phyloP scores from a whole-genome alignment of 2,329 filamentous ascomycete species.

The Verticillium nonalfalfae region DNA sequence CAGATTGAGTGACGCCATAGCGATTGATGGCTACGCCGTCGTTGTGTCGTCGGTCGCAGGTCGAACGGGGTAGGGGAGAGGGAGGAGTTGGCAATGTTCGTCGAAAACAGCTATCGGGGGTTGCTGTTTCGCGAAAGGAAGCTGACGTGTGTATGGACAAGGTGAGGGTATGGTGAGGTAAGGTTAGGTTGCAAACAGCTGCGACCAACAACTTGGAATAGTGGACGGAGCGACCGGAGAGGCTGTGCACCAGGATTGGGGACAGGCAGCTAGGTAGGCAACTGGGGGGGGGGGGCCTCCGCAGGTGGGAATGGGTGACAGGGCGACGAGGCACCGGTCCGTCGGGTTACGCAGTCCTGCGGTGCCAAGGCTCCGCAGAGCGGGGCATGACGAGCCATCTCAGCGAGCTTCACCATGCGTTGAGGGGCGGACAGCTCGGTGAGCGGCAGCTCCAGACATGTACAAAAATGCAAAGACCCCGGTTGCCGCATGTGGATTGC shows the following conservation, averaged over 20 bases:
- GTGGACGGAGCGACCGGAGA: conserved; percentile 2
- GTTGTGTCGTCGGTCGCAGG: conserved; percentile 2
- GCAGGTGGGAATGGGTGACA: background rate
- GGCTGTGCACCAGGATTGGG: background rate
- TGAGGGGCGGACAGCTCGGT: background rate
- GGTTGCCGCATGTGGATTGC: conserved; percentile 1
- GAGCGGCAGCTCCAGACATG: background rate
- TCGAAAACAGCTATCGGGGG: background rate
- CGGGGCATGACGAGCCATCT: background rate
- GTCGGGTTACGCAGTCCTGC: background rate
- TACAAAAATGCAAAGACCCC: background rate
- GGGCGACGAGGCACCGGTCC: background rate
- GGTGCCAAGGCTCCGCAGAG: background rate
- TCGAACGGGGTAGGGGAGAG: background rate
- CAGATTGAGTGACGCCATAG: conserved; percentile 75
- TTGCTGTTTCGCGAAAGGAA: conserved; percentile 1
- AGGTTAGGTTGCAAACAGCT: background rate
- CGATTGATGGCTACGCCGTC: conserved; percentile 13
- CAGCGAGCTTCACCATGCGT: background rate
- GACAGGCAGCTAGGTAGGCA: background rate
- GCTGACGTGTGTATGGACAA: conserved; percentile 8
- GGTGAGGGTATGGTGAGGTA: background rate
- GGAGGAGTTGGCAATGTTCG: background rate
- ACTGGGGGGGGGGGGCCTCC: background rate
- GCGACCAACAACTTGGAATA: background rate